Percentiles rank a stretch among this genome's conserved stretches.
Conservation (phyloP, 164 flowering plant genomes). For the Liquidambar formosana region DNA sequence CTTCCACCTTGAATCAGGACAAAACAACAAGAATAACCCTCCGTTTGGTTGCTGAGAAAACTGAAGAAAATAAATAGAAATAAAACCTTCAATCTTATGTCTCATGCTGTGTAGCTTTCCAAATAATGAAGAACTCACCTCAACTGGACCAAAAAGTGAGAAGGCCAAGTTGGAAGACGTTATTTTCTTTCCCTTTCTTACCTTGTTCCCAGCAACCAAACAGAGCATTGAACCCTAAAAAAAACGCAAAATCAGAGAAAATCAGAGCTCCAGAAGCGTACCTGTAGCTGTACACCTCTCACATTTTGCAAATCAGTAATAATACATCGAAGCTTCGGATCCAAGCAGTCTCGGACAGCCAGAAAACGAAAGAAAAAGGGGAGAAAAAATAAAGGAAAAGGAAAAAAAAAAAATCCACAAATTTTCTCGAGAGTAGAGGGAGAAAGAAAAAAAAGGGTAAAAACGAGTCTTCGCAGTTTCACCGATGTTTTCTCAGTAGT, state of each 20-base stretch:
- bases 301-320: not conserved
- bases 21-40: not conserved
- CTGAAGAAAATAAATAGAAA: not conserved
- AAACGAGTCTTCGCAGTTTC: constrained; percentile 6
- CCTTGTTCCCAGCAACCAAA: not conserved
- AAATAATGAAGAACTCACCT: not conserved
- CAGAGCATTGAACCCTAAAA: not conserved
- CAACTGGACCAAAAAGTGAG: not conserved
- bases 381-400: too few relatives aligned
- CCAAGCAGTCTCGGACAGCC: not conserved
- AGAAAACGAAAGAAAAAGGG: too few relatives aligned
- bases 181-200: not conserved
- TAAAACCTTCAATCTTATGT: not conserved
- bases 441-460: not conserved
- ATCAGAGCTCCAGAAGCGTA: not conserved
- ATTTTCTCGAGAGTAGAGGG: not conserved
- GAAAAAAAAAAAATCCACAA: not conserved
- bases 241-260: not conserved
- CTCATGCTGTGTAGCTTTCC: not conserved
- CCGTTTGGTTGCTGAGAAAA: not conserved
- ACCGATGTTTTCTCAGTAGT: not conserved
- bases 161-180: not conserved
- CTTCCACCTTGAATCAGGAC: not conserved
- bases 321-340: not conserved
- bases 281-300: constrained; percentile 1